phyloP scores from a whole-genome alignment of 1,284 basidiomycete genomes.

The Veloboletus limbatus region DNA sequence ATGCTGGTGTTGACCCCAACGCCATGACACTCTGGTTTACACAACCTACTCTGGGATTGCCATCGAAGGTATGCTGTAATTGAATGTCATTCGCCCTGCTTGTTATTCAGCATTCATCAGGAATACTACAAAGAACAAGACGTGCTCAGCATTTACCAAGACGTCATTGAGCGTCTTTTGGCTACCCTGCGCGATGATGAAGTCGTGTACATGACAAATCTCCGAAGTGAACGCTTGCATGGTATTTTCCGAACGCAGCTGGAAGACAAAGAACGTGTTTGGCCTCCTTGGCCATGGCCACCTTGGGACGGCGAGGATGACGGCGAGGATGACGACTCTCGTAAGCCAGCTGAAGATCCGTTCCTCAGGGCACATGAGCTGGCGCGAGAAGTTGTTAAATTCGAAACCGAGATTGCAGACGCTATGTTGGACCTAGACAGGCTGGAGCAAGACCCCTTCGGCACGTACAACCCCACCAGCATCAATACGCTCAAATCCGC shows the following conservation, averaged over 20 bases:
- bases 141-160: constrained; percentile 69
- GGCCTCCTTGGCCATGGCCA: constrained; percentile 89
- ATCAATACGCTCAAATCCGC: constrained; percentile 69
- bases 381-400: constrained; percentile 71
- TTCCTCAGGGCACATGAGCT: constrained; percentile 56
- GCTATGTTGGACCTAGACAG: constrained; percentile 80
- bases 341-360: constrained; percentile 35
- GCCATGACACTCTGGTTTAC: constrained; percentile 84
- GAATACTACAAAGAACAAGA: constrained; percentile 88
- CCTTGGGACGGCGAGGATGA: constrained; percentile 67
- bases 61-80: constrained; percentile 64
- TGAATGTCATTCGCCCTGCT: constrained; percentile 2
- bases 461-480: constrained; percentile 84
- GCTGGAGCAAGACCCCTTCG: constrained; percentile 75
- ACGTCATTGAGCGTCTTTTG: constrained; percentile 70
- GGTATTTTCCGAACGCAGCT: constrained; percentile 24
- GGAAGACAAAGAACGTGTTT: constrained; percentile 57
- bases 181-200: constrained; percentile 54
- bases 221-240: constrained; percentile 11
- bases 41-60: constrained; percentile 83
- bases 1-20: constrained; percentile 87
- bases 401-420: constrained; percentile 80
- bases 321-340: constrained; percentile 46
- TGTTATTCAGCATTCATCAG: constrained; percentile 35
- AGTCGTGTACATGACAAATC: constrained; percentile 17